Evolutionary conservation across 768 basidiomycete species (phyloP).

Genomic region (Boletus vinaceobasis): DNA sequence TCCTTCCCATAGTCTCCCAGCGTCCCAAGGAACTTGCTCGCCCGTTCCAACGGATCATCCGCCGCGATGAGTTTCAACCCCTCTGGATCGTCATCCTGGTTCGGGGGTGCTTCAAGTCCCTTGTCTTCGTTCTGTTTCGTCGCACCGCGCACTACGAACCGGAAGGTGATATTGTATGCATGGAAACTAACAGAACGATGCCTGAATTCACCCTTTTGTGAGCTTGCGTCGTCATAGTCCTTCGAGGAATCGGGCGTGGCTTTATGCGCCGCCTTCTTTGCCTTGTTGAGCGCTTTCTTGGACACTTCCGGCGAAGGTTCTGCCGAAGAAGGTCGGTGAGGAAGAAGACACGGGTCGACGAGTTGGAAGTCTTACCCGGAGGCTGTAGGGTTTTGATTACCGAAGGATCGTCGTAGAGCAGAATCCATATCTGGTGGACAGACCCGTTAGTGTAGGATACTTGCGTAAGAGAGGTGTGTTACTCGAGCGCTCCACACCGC

Average conservation of each 20-base stretch:
- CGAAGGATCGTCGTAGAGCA: constrained; percentile 67
- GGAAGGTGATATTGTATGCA: constrained; percentile 9
- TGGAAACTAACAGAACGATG: constrained; percentile 11
- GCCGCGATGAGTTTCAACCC: constrained; percentile 66
- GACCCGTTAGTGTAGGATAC: constrained; percentile 10
- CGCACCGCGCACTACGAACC: constrained; percentile 21
- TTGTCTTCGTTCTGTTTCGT: constrained; percentile 55
- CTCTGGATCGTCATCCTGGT: constrained; percentile 81
- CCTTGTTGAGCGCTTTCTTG: constrained; percentile 84
- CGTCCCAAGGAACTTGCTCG: constrained; percentile 66
- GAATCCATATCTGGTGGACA: constrained; percentile 62
- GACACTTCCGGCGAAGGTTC: constrained; percentile 33
- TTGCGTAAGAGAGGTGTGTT: constrained; percentile 12
- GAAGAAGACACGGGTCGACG: constrained; percentile 19
- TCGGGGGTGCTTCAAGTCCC: constrained; percentile 53
- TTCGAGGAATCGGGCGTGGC: constrained; percentile 45
- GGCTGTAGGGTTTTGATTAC: constrained; percentile 42
- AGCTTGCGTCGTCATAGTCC: constrained; percentile 35
- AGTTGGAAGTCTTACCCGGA: constrained; percentile 31
- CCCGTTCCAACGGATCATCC: constrained; percentile 68
- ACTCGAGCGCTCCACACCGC: constrained; percentile 72
- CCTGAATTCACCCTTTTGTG: constrained; percentile 59
- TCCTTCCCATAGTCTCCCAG: constrained; percentile 49
- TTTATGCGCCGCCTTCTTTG: constrained; percentile 71
- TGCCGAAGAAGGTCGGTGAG: constrained; percentile 2